Evolutionary conservation across 1,284 basidiomycete genomes (phyloP), one percentile per base, ranked within the genome.

Genomic region (Melampsora americana): DNA sequence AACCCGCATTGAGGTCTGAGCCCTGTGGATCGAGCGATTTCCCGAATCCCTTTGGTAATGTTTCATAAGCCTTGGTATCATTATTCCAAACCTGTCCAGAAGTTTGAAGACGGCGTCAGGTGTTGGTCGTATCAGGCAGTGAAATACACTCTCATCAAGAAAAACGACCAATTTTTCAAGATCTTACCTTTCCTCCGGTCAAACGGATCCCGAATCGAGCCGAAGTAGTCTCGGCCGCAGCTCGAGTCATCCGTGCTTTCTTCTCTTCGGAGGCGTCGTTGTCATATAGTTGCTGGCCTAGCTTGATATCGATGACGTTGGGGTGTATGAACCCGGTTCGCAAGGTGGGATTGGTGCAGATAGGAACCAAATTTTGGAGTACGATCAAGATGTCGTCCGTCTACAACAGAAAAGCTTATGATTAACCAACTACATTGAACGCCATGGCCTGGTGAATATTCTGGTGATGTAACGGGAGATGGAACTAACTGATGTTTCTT

Each of bases 241-340:
- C 61, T 42, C 32, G 44, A 23, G 20, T 56, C 71, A 74, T 74
- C 26, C 71, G 44, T 48, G 39, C 53, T 50, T 35, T 26, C 46
- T 74, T 74, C 20, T 74, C 71, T 60, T 44, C 48, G 18, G 64
- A 48, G 12, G 71, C 71, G 14, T 59, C n/a, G 44, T 74, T 50
- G 66, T 74, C 71, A 28, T 74, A 74, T 42, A 74, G 46, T 30
- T 53, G 28, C 35, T 74, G 46, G n/a, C 71, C 71, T 42, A 74
- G 50, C 39, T 74, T 74, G 62, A 74, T 74, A 60, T 74, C 71
- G 50, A 74, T 53, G 18, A 74, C 53, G 26, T 66, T 74, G 42
- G 71, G 71, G 66, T 66, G 71, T 14, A 23, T 66, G 39, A 74
- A 74, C 6, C 50, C 71, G 44, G 14, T 32, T 9, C 18, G 32